A percentile compares a stretch with the other conserved stretches of the same genome.
phyloP scores from a whole-genome alignment of 306 rosid genomes.

The Aeschynomene evenia region DNA sequence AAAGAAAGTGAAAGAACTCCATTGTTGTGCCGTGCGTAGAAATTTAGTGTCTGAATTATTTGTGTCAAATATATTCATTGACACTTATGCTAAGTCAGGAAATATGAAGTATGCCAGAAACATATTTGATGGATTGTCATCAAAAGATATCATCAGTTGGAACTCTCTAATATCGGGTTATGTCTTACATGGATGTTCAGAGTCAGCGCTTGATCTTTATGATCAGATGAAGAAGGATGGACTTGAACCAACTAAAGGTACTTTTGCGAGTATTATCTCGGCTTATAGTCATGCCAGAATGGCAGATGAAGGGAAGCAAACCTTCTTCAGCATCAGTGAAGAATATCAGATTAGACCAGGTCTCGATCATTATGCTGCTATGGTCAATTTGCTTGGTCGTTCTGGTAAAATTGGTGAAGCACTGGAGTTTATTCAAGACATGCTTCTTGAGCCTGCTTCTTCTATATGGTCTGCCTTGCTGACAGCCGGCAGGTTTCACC shows the following conservation, averaged over 20 bases:
- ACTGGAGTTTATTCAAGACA: slow-evolving; percentile 58
- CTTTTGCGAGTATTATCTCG: slow-evolving; percentile 62
- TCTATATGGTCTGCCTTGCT: slow-evolving; percentile 72
- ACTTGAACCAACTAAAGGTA: slow-evolving; percentile 70
- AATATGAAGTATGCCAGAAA: slow-evolving; percentile 57
- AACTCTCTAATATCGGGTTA: slow-evolving; percentile 70
- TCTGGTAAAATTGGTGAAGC: slow-evolving; percentile 82
- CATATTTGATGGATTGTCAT: slow-evolving; percentile 63
- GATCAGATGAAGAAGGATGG: slow-evolving; percentile 64
- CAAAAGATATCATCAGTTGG: slow-evolving; percentile 84
- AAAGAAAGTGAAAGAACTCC: slow-evolving; percentile 77
- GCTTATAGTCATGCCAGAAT: slow-evolving; percentile 73
- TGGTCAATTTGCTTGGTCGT: slow-evolving; percentile 79
- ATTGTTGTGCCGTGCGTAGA: slow-evolving; percentile 70
- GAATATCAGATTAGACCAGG: slow-evolving; percentile 60
- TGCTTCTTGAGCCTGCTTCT: slow-evolving; percentile 75
- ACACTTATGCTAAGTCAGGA: slow-evolving; percentile 87
- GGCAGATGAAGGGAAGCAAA: slow-evolving; percentile 66
- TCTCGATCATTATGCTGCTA: slow-evolving; percentile 76
- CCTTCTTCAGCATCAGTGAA: slow-evolving; percentile 57
- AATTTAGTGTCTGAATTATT: slow-evolving; percentile 55
- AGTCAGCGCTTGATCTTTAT: slow-evolving; percentile 60
- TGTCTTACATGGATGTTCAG: slow-evolving; percentile 71
- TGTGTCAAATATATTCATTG: slow-evolving; percentile 67
- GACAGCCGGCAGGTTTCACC: slow-evolving; percentile 74